Evolutionary conservation across 768 basidiomycete species (phyloP), one percentile per base, ranked within the genome.

Genomic region (Pleurotus citrinopileatus): DNA sequence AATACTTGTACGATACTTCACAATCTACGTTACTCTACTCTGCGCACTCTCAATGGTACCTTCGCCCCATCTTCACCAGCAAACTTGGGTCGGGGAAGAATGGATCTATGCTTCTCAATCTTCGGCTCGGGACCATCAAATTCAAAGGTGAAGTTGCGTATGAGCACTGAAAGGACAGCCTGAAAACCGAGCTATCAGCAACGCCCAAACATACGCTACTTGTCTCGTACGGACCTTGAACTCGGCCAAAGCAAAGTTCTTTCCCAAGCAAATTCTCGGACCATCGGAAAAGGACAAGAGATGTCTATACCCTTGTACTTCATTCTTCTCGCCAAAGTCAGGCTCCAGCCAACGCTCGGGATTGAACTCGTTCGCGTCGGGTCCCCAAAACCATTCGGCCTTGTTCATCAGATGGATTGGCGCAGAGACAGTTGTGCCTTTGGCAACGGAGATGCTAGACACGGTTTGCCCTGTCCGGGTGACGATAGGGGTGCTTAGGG

Each of bases 261-360:
- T 75, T 0, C 81, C 81, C 8, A 80, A 48, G 60, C 81, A 84
- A 1, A 68, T 73, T 52, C 80, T 63, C 1, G 79, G 77, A 0
- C 82, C 81, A 60, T 81, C 79, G 9, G 73, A 67, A 57, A 83
- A 83, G 0, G 78, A 77, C 22, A 81, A 62, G 9, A 81, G 61
- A 58, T 82, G 80, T 0, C 73, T 70, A 56, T 81, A 68, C 12
- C 80, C 82, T 58, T 75, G 74, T 2, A 80, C 66, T 23, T 73
- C 72, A 38, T 53, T 53, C 38, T 43, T 42, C 22, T 38, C 34
- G 12, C 48, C 48, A n/a, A 51, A 51, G 12, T 23, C 48, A 28
- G 46, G 37, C n/a, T 57, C 57, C 0, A 88, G 67, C 87, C 88
- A 89, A 4, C 87, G 72, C 52, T 83, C 81, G 0, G 87, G 87